Conservation (phyloP, 1,139 yeast species). For the Kodamaea sp. region DNA sequence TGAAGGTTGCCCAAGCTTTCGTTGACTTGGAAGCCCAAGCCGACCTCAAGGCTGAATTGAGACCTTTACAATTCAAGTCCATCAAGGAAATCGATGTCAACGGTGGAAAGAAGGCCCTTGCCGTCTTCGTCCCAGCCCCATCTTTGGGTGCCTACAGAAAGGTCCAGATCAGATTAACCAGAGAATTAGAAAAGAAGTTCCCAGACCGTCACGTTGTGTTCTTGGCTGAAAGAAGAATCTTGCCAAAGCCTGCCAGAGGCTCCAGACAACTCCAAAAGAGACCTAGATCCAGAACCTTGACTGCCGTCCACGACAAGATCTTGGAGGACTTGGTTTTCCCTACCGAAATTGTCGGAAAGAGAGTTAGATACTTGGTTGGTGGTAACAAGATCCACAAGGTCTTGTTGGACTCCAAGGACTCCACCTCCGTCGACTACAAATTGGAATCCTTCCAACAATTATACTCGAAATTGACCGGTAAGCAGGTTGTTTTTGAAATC, state of each 20-base stretch:
- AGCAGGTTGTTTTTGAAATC: conserved; percentile 98
- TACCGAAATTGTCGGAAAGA: conserved; percentile 98
- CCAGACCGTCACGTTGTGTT: conserved; percentile 99
- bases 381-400: conserved; percentile 99
- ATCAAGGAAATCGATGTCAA: conserved; percentile 97
- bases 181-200: conserved; percentile 99
- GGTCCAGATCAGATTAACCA: conserved; percentile 95
- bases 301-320: conserved; percentile 98
- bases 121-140: conserved; percentile 98
- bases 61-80: conserved; percentile 98
- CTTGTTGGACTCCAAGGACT: conserved; percentile 97
- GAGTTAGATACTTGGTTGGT: conserved; percentile 99
- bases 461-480: conserved; percentile 98
- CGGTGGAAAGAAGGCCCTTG: conserved; percentile 99
- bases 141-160: conserved; percentile 91
- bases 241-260: conserved; percentile 93
- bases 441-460: conserved; percentile 99
- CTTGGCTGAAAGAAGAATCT: conserved; percentile 99
- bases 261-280: conserved; percentile 96
- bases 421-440: conserved; percentile 97
- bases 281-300: conserved; percentile 99
- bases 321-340: conserved; percentile 99
- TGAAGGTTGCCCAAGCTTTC: conserved; percentile 99
- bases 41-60: conserved; percentile 96
- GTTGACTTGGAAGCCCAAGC: conserved; percentile 94